Percentiles rank a stretch among this genome's conserved stretches.
These are phyloP conservation scores for Hippophae gyantsensis DNA, from an alignment of 306 rosid species.

Conservation along the genomic window DNA sequence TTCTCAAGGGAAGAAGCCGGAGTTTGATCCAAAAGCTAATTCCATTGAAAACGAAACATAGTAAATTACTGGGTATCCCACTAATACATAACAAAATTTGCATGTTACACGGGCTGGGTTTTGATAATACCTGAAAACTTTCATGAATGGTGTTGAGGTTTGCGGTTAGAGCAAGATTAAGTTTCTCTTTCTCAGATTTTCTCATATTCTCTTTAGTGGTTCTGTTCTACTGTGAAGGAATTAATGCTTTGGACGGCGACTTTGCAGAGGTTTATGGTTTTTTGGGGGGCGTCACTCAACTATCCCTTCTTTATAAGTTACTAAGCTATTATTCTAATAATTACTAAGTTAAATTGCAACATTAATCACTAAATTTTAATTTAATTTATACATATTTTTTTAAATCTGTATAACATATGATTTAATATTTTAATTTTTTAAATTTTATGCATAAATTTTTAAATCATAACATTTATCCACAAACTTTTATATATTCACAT, in stretches of 20 bases:
- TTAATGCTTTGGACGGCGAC: neutral
- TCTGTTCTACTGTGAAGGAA: neutral
- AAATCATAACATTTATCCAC: too few relatives aligned
- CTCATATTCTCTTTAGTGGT: conserved; percentile 14
- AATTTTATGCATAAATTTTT: too few relatives aligned
- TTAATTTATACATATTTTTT: too few relatives aligned
- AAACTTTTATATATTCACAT: too few relatives aligned
- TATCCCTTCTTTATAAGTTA: too few relatives aligned
- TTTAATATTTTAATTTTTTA: too few relatives aligned
- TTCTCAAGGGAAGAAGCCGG: conserved; percentile 49
- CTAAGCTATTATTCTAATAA: too few relatives aligned
- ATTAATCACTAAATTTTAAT: too few relatives aligned
- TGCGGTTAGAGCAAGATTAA: conserved; percentile 30
- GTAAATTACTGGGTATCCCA: neutral
- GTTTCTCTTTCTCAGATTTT: conserved; percentile 40
- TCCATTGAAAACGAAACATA: conserved; percentile 3
- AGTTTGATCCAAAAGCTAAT: conserved; percentile 56
- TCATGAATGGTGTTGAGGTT: conserved; percentile 65
- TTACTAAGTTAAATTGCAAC: too few relatives aligned
- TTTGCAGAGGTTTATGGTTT: neutral
- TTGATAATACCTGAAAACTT: conserved; percentile 42
- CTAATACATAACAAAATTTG: neutral
- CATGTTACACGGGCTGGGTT: neutral
- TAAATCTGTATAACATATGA: too few relatives aligned
- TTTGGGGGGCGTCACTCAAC: neutral